phyloP scores from a whole-genome alignment of 2,329 filamentous ascomycete genomes.

The Aspergillus calidoustus region DNA sequence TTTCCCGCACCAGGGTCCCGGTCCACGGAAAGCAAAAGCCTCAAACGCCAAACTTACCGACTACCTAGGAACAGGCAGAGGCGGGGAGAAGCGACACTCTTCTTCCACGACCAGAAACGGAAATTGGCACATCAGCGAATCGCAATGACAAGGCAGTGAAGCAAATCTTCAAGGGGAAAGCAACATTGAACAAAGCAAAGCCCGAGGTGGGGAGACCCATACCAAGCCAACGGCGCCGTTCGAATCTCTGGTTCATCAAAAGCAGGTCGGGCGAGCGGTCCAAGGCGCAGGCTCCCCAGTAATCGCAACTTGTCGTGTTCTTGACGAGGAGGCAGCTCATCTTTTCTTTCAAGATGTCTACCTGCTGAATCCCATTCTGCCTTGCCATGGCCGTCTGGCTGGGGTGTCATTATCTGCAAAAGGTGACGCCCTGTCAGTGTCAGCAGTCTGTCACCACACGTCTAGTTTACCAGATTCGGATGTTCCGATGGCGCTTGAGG shows the following conservation, averaged over 20 bases:
- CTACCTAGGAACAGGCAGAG: not conserved
- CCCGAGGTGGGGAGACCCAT: conserved; percentile 9
- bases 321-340: not conserved
- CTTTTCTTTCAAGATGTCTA: not conserved
- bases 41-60: conserved; percentile 14
- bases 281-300: conserved; percentile 2
- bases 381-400: conserved; percentile 10
- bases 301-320: not conserved
- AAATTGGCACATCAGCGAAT: not conserved
- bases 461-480: conserved; percentile 12
- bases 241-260: conserved; percentile 7
- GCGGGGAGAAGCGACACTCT: conserved; percentile 1
- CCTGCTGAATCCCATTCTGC: not conserved
- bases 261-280: conserved; percentile 5
- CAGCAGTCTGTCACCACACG: not conserved
- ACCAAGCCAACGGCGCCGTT: conserved; percentile 16
- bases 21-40: not conserved
- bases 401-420: not conserved
- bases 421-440: conserved; percentile 1
- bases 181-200: not conserved
- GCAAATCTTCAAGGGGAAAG: conserved; percentile 10
- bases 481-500: not conserved
- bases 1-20: conserved; percentile 1
- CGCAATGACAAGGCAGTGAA: not conserved
- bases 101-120: conserved; percentile 2